Conservation (phyloP, 345 rosid species). For the Lepidium africanum region DNA sequence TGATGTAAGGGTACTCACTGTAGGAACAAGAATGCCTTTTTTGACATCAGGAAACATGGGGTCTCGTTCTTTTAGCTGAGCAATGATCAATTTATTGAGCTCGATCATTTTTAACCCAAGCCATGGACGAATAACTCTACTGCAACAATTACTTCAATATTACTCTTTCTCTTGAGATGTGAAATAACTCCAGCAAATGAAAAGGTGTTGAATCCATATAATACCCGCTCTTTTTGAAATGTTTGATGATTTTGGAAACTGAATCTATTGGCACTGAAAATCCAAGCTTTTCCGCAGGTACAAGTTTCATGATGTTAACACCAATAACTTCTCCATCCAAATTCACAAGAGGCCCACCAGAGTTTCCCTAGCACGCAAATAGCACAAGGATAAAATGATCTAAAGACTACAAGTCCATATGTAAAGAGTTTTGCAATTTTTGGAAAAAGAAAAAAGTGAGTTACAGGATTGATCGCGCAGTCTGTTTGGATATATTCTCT, state of each 20-base stretch:
- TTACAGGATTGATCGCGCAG: conserved; percentile 80
- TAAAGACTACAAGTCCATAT: background rate
- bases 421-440: background rate
- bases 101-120: conserved; percentile 92
- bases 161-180: background rate
- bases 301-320: conserved; percentile 76
- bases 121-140: conserved; percentile 95
- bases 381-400: background rate
- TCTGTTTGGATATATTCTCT: conserved; percentile 89
- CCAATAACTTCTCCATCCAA: conserved; percentile 89
- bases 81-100: conserved; percentile 67
- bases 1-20: conserved; percentile 33
- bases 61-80: conserved; percentile 82
- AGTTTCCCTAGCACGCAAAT: conserved; percentile 59
- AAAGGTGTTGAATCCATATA: background rate
- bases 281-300: conserved; percentile 71
- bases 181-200: background rate
- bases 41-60: conserved; percentile 55
- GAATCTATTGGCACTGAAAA: conserved; percentile 85
- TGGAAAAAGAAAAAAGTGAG: background rate
- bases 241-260: conserved; percentile 63
- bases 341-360: conserved; percentile 93
- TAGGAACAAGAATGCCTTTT: conserved; percentile 67
- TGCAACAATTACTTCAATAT: conserved; percentile 22
- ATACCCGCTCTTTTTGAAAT: conserved; percentile 81